Conservation (phyloP, 768 basidiomycete species). For the Amanita pallidorosea region DNA sequence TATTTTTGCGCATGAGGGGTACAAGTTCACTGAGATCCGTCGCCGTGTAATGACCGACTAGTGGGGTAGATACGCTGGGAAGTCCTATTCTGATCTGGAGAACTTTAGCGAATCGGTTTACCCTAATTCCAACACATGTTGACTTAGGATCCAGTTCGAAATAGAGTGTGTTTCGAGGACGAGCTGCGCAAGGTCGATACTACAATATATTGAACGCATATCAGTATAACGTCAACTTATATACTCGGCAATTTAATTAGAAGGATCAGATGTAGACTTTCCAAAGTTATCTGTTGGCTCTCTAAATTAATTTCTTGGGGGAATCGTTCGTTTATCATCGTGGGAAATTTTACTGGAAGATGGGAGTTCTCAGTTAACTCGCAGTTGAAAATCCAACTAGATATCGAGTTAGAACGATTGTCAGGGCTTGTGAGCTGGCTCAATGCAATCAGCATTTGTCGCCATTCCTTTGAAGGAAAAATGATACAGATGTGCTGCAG, state of each 20-base stretch:
- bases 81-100: constrained; percentile 60
- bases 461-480: constrained; percentile 1
- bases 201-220: constrained; percentile 16
- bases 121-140: constrained; percentile 69
- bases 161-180: constrained; percentile 41
- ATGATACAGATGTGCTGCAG: not conserved
- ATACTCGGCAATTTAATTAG: no score
- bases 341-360: not conserved
- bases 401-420: not conserved
- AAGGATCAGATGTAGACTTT: no score
- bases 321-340: no score
- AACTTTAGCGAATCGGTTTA: constrained; percentile 16
- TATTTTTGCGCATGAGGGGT: constrained; percentile 64
- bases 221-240: no score
- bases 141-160: constrained; percentile 26
- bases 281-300: no score
- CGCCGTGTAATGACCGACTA: constrained; percentile 51
- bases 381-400: not conserved
- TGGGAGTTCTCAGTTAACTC: not conserved
- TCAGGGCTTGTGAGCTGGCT: not conserved
- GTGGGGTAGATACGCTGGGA: constrained; percentile 48
- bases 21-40: constrained; percentile 57
- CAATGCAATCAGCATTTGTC: constrained; percentile 16
- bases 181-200: constrained; percentile 56
- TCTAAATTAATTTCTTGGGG: not conserved